Evolutionary conservation across 179 eudicot genomes (phyloP).

Genomic region (Beta macrorhiza): DNA sequence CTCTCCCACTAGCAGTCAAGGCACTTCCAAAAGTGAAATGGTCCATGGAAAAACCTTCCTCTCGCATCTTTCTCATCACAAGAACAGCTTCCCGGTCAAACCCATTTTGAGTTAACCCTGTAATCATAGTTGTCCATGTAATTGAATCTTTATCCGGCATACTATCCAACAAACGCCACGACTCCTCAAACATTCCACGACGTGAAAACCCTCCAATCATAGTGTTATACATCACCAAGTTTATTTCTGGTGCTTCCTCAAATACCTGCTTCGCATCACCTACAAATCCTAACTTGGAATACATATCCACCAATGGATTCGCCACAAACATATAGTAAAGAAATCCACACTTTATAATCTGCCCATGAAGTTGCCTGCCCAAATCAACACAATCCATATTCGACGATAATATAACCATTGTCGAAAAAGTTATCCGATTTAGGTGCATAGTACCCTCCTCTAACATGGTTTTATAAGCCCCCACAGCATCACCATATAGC

Average conservation of each 20-base stretch:
- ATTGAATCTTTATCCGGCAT: conserved; percentile 79
- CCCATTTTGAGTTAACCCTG: conserved; percentile 70
- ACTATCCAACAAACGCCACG: conserved; percentile 46
- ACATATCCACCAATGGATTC: conserved; percentile 85
- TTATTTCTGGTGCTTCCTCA: conserved; percentile 66
- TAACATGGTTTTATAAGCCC: conserved; percentile 64
- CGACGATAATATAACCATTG: conserved; percentile 61
- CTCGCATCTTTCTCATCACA: conserved; percentile 62
- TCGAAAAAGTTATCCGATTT: conserved; percentile 75
- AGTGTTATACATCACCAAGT: conserved; percentile 77
- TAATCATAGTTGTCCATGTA: conserved; percentile 88
- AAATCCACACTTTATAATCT: conserved; percentile 76
- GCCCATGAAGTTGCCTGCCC: conserved; percentile 83
- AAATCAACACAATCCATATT: conserved; percentile 44
- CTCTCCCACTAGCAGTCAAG: conserved; percentile 79
- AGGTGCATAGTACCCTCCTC: conserved; percentile 45
- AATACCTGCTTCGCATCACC: conserved; percentile 56
- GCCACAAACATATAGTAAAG: conserved; percentile 70
- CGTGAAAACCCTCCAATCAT: conserved; percentile 78
- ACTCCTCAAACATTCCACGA: conserved; percentile 63
- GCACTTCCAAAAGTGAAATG: conserved; percentile 90
- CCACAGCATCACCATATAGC: conserved; percentile 43
- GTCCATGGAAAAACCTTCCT: conserved; percentile 53
- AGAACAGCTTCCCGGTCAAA: conserved; percentile 56
- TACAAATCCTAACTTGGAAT: conserved; percentile 58